Base-by-base conservation (phyloP, 1,284 basidiomycete species). In the Moniliophthora roreri region DNA sequence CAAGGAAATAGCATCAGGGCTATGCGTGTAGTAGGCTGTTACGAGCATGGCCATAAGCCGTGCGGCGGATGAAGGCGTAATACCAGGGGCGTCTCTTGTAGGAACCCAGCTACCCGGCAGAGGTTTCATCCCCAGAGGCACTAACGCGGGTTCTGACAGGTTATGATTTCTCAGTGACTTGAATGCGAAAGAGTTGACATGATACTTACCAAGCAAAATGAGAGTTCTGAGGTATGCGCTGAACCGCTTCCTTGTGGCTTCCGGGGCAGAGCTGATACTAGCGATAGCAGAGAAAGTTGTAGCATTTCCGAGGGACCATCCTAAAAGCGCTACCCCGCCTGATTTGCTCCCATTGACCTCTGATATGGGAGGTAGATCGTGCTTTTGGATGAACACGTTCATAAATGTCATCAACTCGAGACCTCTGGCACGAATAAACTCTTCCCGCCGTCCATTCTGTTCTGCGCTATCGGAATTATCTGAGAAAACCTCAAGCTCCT, bases 401-500 rank as follows among this genome's bases (percentile, higher is more conserved):
- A 52, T 45, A 28, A 52, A 52, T 9, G 16, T 38, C 21, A 52
- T 32, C n/a, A 52, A 18, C 42, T 52, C 51, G 7, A 38, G 23
- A 11, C 51, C 51, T 8, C 42, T 11, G 2, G 26, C 42, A 16
- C 23, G 34, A 26, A 21, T 15, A 16, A 48, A 49, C 13, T 28
- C 16, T 16, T 24, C 11, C 18, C 26, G 20, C 26, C 48, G 34
- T 7, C 7, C 24, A 15, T 48, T 46, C 15, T 45, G 26, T 4
- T 26, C 46, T 18, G 26, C 11, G 13, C 15, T 26, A 1, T 57
- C 35, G 4, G 57, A 23, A 23, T 52, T 55, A 1, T 46, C 23
- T 0, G 45, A 23, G 36, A 57, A 57, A 1, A 58, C 46, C 18
- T 18, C 37, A 11, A 55, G 50, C 50, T 62, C 60, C 10, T 54